phyloP scores from a whole-genome alignment of 176 grass and related monocot genomes.

The Tillandsia fasciculata region DNA sequence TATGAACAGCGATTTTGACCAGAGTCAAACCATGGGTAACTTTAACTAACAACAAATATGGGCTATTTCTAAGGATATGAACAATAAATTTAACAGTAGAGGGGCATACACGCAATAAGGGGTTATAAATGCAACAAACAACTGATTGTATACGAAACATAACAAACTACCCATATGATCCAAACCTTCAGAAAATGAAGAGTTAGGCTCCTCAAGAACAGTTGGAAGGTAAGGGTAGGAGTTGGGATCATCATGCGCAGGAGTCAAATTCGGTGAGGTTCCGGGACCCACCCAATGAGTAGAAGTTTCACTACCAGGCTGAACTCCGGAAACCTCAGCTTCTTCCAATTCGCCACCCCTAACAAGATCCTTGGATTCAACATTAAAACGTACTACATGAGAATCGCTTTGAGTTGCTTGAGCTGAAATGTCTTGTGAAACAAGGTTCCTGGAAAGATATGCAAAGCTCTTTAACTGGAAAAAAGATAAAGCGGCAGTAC shows the following conservation, averaged over 20 bases:
- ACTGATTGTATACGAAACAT: not conserved
- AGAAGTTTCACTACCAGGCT: conserved; percentile 43
- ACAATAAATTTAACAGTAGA: too few species aligned
- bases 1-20: too few species aligned
- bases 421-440: conserved; percentile 29
- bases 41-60: too few species aligned
- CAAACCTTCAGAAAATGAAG: conserved; percentile 89
- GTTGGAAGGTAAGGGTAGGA: conserved; percentile 78
- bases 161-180: not conserved
- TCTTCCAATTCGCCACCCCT: conserved; percentile 40
- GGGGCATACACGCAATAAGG: too few species aligned
- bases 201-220: conserved; percentile 71
- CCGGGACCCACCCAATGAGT: conserved; percentile 42
- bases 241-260: conserved; percentile 49
- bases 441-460: conserved; percentile 28
- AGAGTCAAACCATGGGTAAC: too few species aligned
- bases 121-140: too few species aligned
- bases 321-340: conserved; percentile 23
- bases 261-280: conserved; percentile 43
- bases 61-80: too few species aligned
- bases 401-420: conserved; percentile 34
- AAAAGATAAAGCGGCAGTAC: not conserved
- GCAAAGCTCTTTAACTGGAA: not conserved
- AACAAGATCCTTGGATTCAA: conserved; percentile 30
- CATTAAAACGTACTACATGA: conserved; percentile 26